phyloP scores from a whole-genome alignment of 352 stramenopile genomes.

The Pythium plurisporium region DNA sequence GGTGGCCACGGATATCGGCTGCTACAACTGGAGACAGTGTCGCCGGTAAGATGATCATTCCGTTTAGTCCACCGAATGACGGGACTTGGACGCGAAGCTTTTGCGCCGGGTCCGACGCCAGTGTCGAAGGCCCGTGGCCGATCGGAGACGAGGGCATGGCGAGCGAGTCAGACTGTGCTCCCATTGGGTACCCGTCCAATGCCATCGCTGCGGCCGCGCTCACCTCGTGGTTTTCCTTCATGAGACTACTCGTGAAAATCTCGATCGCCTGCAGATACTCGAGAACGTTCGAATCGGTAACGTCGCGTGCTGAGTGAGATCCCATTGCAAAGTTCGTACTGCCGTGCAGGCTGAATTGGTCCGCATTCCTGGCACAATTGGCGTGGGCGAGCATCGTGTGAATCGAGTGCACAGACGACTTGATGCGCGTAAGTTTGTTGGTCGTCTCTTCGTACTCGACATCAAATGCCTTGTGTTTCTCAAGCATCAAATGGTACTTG shows the following conservation, averaged over 20 bases:
- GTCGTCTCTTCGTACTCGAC: slow-evolving; percentile 52
- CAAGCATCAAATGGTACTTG: slow-evolving; percentile 33
- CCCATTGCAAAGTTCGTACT: slow-evolving; percentile 23
- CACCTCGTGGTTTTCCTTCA: slow-evolving; percentile 38
- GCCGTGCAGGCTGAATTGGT: slow-evolving; percentile 26
- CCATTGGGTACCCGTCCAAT: background rate
- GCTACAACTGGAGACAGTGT: slow-evolving; percentile 9
- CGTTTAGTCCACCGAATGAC: slow-evolving; percentile 49
- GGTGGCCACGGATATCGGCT: background rate
- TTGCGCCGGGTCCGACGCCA: slow-evolving; percentile 48
- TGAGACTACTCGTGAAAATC: slow-evolving; percentile 57
- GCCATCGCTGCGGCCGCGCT: background rate
- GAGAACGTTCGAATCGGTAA: slow-evolving; percentile 63
- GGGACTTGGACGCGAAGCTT: slow-evolving; percentile 58
- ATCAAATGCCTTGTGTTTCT: slow-evolving; percentile 44
- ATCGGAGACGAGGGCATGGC: slow-evolving; percentile 27
- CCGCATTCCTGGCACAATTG: slow-evolving; percentile 37
- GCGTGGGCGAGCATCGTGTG: slow-evolving; percentile 63
- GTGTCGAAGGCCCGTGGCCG: slow-evolving; percentile 41
- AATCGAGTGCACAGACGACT: slow-evolving; percentile 68
- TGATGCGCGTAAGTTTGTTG: slow-evolving; percentile 49
- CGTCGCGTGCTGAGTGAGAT: slow-evolving; percentile 33
- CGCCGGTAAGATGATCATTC: slow-evolving; percentile 46
- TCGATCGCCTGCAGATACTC: slow-evolving; percentile 78
- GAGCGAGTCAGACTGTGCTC: background rate